Percentiles rank a stretch among this genome's conserved stretches.
These are phyloP conservation scores for Chytriomyces sp. DNA, from an alignment of 192 early-diverging fungal genomes.

Conservation along the genomic window DNA sequence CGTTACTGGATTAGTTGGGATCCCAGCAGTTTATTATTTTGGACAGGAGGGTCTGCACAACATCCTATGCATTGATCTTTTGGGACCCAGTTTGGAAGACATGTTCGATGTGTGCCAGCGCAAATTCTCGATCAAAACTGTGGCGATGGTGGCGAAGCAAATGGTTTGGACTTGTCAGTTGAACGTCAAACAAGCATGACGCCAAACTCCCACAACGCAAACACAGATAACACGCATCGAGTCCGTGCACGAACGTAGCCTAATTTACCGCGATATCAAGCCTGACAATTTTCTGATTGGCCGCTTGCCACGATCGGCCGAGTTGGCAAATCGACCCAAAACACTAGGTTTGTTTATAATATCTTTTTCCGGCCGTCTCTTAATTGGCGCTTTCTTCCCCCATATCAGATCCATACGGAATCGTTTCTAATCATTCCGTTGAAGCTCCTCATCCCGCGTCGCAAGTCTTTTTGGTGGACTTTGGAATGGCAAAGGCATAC, in stretches of 20 bases:
- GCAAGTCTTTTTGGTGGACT: constrained; percentile 90
- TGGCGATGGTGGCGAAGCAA: constrained; percentile 92
- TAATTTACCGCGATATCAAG: constrained; percentile 81
- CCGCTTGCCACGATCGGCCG: constrained; percentile 13
- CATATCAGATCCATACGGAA: constrained; percentile 48
- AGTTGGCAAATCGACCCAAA: constrained; percentile 22
- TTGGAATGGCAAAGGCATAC: constrained; percentile 89
- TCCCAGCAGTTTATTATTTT: constrained; percentile 93
- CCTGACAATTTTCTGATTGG: constrained; percentile 94
- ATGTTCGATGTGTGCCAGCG: constrained; percentile 93
- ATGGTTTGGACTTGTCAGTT: constrained; percentile 65
- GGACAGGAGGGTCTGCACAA: constrained; percentile 98
- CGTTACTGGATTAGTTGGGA: constrained; percentile 65
- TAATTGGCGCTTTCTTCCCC: not conserved
- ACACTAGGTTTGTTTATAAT: not conserved
- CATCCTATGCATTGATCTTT: constrained; percentile 90
- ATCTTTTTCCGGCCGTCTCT: not conserved
- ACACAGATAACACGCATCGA: constrained; percentile 77
- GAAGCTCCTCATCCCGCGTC: constrained; percentile 76
- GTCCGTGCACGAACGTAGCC: constrained; percentile 83
- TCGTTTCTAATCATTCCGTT: constrained; percentile 58
- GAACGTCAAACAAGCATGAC: not conserved
- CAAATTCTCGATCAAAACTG: constrained; percentile 89
- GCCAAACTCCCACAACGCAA: not conserved
- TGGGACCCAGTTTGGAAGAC: constrained; percentile 95